Base-by-base conservation (phyloP, 2,329 filamentous ascomycete species). In the Arachnomyces sp. region DNA sequence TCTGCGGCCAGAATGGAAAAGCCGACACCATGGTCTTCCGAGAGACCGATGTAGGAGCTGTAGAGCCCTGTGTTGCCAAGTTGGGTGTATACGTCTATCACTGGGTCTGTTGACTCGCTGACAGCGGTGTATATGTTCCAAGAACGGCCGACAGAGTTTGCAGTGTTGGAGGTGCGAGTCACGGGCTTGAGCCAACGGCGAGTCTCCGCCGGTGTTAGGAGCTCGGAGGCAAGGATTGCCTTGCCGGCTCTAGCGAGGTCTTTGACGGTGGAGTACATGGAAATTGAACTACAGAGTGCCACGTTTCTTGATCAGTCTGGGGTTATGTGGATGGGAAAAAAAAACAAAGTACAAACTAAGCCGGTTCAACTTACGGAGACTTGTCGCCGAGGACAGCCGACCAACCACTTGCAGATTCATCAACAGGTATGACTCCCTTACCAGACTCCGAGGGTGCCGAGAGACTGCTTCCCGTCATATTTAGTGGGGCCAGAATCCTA, bases 161-260 rank as follows among this genome's bases (percentile, higher is more conserved):
- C 43, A 0, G 57, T 45, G 4, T 51, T 53, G 1, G 58, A 56
- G 2, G 61, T 66, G 47, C 63, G 60, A 2, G 63, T 46, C 4
- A 56, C 56, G 0, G 65, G 65, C 40, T 67, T 65, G 31, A 69
- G 48, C 65, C 65, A 69, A 34, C 53, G 56, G 7, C 59, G 54
- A 12, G 63, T 67, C 31, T 56, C 50, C 13, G 55, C 49, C 4
- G 45, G 30, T 11, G 52, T 28, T 3, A 69, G 51, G 4, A 69
- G 54, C 0, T 52, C 55, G 3, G 60, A 61, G 34, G 57, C 54
- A 2, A 68, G 50, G 25, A 68, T 67, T 16, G 61, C 55, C 33
- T 55, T 51, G 7, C 64, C 65, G n/a, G 65, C 49, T 11, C 47
- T 50, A 12, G 62, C 52, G 8, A 67, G 44, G 44, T 68, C 63